Evolutionary conservation across 148 eudicot species (phyloP), one percentile per base, ranked within the genome.

Genomic region (Rhododendron mucronatum): DNA sequence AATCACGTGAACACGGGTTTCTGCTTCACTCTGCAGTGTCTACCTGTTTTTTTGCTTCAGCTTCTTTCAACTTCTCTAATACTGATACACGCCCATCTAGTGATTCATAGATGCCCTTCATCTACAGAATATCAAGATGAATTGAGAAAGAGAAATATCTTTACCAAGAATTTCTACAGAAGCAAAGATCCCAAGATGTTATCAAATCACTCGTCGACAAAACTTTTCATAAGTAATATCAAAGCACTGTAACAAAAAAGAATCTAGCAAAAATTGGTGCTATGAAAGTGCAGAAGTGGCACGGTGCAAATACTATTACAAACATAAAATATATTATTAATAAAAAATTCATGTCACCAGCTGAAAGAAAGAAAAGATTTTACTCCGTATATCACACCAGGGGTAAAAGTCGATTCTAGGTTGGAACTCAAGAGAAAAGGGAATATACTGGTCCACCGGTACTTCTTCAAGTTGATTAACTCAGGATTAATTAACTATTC

Each of bases 31-130:
- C 94, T 57, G 91, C 75, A 84, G 94, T 85, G 67, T 95, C 96
- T 51, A 69, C 89, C 33, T 85, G 93, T 83, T 90, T 90, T 81
- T 94, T 84, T 53, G 89, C 89, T 85, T 94, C 98, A 45, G 74
- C 87, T 86, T 91, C 93, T 88, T 93, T 90, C 82, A 91, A 83
- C 89, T 93, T 89, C 89, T 95, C 98, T 47, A 95, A 69, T 55
- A 91, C 88, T 8, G 96, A 91, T 82, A 94, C 82, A 55, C 96
- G 95, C 78, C 88, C 86, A 61, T 95, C 96, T 89, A 95, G 86
- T 53, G 98, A 93, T 74, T 93, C 92, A 41, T 92, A 90, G 81
- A 93, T 88, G 33, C 87, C 89, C 81, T 91, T 92, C 91, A 92
- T 88, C 98, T 95, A 47, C 14, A 89, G 4, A 73, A 84, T 21